A percentile compares a stretch with the other conserved stretches of the same genome.
Evolutionary conservation across 306 rosid species (phyloP).

Genomic region (Prunus davidiana): DNA sequence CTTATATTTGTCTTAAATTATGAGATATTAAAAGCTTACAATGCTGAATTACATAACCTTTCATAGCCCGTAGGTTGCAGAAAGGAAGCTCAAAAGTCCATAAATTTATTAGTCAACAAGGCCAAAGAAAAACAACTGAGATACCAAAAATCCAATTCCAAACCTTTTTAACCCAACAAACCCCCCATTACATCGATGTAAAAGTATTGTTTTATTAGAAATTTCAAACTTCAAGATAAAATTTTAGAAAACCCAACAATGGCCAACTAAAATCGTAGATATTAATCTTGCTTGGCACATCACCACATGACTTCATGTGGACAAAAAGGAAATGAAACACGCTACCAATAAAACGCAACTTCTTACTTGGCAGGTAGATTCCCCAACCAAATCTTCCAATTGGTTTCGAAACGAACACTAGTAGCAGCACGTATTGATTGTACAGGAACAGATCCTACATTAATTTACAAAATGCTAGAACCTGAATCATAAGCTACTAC

Average conservation of each 20-base stretch:
- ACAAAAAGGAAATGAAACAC: neutral
- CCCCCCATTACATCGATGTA: neutral
- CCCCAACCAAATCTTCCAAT: no score
- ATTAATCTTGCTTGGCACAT: neutral
- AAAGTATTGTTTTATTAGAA: neutral
- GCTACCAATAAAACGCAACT: neutral
- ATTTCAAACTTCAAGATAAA: neutral
- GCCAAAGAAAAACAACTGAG: neutral
- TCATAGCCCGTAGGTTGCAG: neutral
- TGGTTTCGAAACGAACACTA: neutral
- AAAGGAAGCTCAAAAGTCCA: neutral
- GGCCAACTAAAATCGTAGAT: neutral
- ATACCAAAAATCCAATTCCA: neutral
- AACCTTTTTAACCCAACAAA: neutral
- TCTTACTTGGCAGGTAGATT: neutral
- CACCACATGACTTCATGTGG: neutral
- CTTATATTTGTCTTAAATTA: neutral
- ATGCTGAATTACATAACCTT: neutral
- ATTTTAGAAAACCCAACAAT: neutral
- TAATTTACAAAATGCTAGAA: neutral
- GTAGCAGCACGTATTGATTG: neutral
- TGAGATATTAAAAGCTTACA: neutral
- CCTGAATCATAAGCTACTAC: neutral
- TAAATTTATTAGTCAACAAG: neutral
- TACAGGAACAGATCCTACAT: neutral